A percentile compares a stretch with the other conserved stretches of the same genome.
phyloP scores from a whole-genome alignment of 75 land plant genomes.

The Pinus albicaulis region DNA sequence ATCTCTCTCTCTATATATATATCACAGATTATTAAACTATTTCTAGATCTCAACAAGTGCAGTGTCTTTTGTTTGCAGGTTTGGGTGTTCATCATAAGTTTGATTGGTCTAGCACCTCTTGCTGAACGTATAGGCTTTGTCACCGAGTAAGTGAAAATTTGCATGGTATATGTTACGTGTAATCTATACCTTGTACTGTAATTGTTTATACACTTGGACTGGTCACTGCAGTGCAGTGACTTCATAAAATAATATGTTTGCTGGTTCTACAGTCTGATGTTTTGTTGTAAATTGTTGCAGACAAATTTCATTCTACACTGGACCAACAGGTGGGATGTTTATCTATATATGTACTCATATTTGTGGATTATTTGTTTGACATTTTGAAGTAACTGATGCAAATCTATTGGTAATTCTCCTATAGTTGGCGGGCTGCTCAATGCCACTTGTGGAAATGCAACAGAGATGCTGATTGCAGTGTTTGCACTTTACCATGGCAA shows the following conservation, averaged over 20 bases:
- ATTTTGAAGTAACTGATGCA: neutral
- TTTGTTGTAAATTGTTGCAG: slow-evolving; percentile 38
- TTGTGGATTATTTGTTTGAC: neutral
- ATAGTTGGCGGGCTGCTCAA: slow-evolving; percentile 73
- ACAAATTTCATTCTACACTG: slow-evolving; percentile 87
- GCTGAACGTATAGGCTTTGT: slow-evolving; percentile 94
- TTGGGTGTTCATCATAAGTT: slow-evolving; percentile 75
- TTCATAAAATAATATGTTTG: neutral
- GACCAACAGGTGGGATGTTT: slow-evolving; percentile 72
- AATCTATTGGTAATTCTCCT: neutral
- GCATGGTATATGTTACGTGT: slow-evolving; percentile 7
- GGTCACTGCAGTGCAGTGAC: too few relatives aligned
- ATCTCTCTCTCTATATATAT: neutral
- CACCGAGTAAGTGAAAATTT: slow-evolving; percentile 67
- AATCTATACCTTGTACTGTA: too few relatives aligned
- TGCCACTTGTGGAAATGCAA: slow-evolving; percentile 78
- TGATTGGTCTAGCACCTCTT: slow-evolving; percentile 86
- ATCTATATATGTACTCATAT: neutral
- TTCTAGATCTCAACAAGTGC: neutral
- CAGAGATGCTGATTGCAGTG: slow-evolving; percentile 68
- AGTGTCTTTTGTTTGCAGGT: slow-evolving; percentile 53
- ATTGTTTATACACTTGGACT: too few relatives aligned
- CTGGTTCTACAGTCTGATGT: neutral
- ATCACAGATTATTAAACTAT: neutral
- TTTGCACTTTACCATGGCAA: slow-evolving; percentile 41